phyloP scores from a whole-genome alignment of 305 asterid genomes.

The Solanum aculeatissimum region DNA sequence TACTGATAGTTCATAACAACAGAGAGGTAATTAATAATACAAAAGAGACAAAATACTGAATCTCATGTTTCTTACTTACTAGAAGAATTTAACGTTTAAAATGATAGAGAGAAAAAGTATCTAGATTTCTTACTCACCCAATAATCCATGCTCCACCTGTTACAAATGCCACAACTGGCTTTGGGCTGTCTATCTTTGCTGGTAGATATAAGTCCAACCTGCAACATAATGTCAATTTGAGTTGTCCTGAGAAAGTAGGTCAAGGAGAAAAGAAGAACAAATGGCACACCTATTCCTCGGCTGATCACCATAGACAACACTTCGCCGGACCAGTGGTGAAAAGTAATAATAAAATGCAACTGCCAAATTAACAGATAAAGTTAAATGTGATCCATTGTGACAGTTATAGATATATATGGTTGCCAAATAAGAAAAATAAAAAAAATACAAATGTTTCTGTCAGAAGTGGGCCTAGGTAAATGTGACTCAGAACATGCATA shows the following conservation, averaged over 20 bases:
- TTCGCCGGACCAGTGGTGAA: constrained; percentile 70
- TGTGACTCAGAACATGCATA: background rate
- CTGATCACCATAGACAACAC: constrained; percentile 77
- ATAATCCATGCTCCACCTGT: constrained; percentile 99
- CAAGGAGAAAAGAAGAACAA: background rate
- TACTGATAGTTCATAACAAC: background rate
- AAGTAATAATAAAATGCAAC: constrained; percentile 79
- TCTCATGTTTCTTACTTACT: background rate
- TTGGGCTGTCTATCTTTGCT: constrained; percentile 29
- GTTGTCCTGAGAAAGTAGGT: constrained; percentile 3
- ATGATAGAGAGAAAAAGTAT: background rate
- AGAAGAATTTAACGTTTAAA: background rate
- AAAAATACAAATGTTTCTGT: background rate
- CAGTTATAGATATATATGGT: background rate
- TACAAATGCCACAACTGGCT: constrained; percentile 88
- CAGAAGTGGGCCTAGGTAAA: background rate
- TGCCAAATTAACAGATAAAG: constrained; percentile 23
- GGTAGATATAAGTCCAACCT: constrained; percentile 97
- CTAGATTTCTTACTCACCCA: constrained; percentile 45
- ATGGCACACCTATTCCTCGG: constrained; percentile 77
- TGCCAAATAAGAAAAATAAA: background rate
- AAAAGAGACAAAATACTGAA: background rate
- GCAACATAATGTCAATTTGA: constrained; percentile 5
- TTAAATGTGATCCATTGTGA: background rate
- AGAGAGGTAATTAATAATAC: background rate